These are phyloP conservation scores for Xylaria sp. DNA, from an alignment of 2,329 filamentous ascomycete species.

Conservation along the genomic window DNA sequence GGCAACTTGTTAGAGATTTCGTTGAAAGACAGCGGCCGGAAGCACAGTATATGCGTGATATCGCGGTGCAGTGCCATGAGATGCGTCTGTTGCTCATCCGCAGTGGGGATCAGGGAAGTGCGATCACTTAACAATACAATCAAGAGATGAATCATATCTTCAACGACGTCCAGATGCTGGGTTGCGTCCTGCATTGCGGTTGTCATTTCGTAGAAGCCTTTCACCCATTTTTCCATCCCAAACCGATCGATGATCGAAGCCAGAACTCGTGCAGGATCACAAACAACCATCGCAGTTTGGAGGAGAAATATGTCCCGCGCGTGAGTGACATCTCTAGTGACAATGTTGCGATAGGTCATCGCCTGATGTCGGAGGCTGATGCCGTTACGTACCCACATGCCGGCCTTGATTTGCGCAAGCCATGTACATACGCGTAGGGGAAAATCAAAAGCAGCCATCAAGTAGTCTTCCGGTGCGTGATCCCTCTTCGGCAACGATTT, in stretches of 20 bases:
- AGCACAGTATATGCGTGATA: conserved; percentile 91
- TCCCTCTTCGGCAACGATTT: conserved; percentile 62
- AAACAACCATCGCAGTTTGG: conserved; percentile 87
- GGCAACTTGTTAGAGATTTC: conserved; percentile 86
- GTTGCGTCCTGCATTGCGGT: conserved; percentile 79
- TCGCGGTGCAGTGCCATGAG: conserved; percentile 81
- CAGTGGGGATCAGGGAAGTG: conserved; percentile 73
- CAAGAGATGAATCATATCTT: conserved; percentile 93
- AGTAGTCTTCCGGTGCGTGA: conserved; percentile 73
- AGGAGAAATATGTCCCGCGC: conserved; percentile 94
- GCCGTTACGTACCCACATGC: conserved; percentile 98
- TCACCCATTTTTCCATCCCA: conserved; percentile 85
- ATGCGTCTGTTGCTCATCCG: conserved; percentile 69
- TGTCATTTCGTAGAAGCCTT: conserved; percentile 76
- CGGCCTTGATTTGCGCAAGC: conserved; percentile 97
- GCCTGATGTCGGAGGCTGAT: conserved; percentile 96
- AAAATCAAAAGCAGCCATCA: conserved; percentile 90
- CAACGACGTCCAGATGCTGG: conserved; percentile 90
- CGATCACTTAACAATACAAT: conserved; percentile 91
- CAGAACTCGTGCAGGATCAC: conserved; percentile 80
- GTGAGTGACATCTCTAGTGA: conserved; percentile 88
- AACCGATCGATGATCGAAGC: conserved; percentile 92
- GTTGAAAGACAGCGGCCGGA: conserved; percentile 93
- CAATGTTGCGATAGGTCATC: conserved; percentile 87
- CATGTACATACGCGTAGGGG: conserved; percentile 92